A percentile compares a stretch with the other conserved stretches of the same genome.
These are phyloP conservation scores for Agaricus blazei DNA, from an alignment of 768 basidiomycete genomes.

Conservation along the genomic window DNA sequence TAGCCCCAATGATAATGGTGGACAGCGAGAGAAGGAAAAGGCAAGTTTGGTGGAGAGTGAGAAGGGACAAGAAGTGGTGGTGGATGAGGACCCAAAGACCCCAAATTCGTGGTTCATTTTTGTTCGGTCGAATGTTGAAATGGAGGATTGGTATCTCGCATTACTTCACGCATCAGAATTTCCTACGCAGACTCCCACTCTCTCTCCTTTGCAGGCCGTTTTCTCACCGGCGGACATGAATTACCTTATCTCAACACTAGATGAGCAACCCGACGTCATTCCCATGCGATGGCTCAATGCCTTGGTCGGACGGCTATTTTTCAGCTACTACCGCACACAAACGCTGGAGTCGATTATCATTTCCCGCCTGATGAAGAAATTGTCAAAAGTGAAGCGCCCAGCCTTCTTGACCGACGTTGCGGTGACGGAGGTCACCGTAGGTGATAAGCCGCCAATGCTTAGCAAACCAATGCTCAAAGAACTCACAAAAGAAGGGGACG, in stretches of 20 bases:
- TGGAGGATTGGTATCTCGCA: conserved; percentile 96
- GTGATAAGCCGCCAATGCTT: conserved; percentile 76
- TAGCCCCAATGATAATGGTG: conserved; percentile 17
- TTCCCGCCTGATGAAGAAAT: conserved; percentile 85
- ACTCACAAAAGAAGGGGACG: conserved; percentile 90
- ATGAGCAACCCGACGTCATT: conserved; percentile 92
- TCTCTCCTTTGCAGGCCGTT: conserved; percentile 54
- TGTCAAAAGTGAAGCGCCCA: conserved; percentile 88
- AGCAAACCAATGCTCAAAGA: conserved; percentile 99
- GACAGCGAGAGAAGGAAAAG: conserved; percentile 32
- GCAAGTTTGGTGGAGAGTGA: conserved; percentile 30
- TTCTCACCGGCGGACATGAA: conserved; percentile 81
- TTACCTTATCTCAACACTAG: conserved; percentile 75
- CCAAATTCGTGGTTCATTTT: conserved; percentile 91
- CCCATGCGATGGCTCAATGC: conserved; percentile 98
- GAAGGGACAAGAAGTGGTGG: conserved; percentile 38
- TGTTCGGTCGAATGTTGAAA: conserved; percentile 79
- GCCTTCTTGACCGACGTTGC: conserved; percentile 79
- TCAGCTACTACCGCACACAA: conserved; percentile 85
- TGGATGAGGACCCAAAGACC: conserved; percentile 45
- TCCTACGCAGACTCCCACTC: conserved; percentile 55
- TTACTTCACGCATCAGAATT: conserved; percentile 70
- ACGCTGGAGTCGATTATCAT: conserved; percentile 82
- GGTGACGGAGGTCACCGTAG: conserved; percentile 87
- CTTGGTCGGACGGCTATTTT: conserved; percentile 86